phyloP scores from a whole-genome alignment of 106 monocot genomes.

The Iris macrosiphon region DNA sequence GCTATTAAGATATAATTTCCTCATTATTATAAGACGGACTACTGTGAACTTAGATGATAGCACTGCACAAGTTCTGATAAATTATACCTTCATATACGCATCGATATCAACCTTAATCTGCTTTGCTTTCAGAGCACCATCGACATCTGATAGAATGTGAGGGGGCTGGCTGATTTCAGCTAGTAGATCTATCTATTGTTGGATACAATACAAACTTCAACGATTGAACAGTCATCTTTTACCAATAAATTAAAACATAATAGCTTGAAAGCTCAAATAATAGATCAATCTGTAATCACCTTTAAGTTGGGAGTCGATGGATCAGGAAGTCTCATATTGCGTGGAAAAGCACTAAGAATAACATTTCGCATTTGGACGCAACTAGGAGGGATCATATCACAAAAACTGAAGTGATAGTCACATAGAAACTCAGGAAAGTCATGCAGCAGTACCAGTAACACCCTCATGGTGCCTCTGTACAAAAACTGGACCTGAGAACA shows the following conservation, averaged over 20 bases:
- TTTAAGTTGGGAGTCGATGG: conserved; percentile 93
- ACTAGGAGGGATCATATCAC: conserved; percentile 93
- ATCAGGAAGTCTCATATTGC: conserved; percentile 94
- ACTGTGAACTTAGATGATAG: conserved; percentile 8
- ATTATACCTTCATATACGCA: conserved; percentile 80
- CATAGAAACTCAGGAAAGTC: conserved; percentile 98
- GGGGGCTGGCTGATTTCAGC: conserved; percentile 77
- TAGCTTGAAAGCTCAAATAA: neutral
- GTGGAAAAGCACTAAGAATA: conserved; percentile 97
- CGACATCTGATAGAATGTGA: conserved; percentile 87
- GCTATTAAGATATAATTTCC: neutral
- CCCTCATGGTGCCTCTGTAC: conserved; percentile 88
- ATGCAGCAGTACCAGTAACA: conserved; percentile 86
- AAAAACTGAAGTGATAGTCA: conserved; percentile 97
- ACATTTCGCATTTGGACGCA: conserved; percentile 98
- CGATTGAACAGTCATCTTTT: neutral
- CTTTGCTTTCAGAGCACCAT: conserved; percentile 67
- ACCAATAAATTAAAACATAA: no score
- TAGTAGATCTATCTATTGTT: conserved; percentile 81
- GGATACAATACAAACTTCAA: neutral
- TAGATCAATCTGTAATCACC: conserved; percentile 20
- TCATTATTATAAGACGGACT: neutral
- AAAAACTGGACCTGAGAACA: conserved; percentile 57
- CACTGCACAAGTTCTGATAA: neutral
- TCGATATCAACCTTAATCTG: conserved; percentile 82